phyloP scores from a whole-genome alignment of 768 basidiomycete species.

The Tylopilus balloui region DNA sequence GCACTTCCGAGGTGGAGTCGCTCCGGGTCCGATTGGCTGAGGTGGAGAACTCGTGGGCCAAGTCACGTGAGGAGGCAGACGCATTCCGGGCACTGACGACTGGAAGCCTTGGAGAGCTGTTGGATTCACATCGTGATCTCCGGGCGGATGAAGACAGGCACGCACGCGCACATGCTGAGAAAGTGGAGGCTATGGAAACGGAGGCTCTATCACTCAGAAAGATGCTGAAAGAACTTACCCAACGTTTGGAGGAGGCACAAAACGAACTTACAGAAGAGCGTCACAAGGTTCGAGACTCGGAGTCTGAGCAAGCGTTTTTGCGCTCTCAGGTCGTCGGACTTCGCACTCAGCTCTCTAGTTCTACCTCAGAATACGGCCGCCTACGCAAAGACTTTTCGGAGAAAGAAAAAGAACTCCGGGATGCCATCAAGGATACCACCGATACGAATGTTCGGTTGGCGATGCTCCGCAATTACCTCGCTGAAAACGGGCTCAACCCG shows the following conservation, averaged over 20 bases:
- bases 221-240: constrained; percentile 74
- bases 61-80: constrained; percentile 91
- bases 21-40: constrained; percentile 64
- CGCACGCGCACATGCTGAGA: constrained; percentile 74
- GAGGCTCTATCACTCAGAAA: constrained; percentile 73
- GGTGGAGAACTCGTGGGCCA: constrained; percentile 86
- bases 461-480: constrained; percentile 80
- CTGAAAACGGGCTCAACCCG: constrained; percentile 79
- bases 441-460: constrained; percentile 70
- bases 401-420: constrained; percentile 60
- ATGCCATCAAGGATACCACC: constrained; percentile 59
- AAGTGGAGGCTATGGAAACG: constrained; percentile 71
- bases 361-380: constrained; percentile 63
- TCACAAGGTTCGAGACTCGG: constrained; percentile 55
- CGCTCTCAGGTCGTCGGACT: constrained; percentile 73
- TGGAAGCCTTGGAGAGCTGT: constrained; percentile 75
- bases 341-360: constrained; percentile 65
- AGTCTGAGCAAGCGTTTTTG: constrained; percentile 58
- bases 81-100: constrained; percentile 84
- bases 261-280: constrained; percentile 64
- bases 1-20: constrained; percentile 68
- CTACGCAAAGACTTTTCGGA: constrained; percentile 64
- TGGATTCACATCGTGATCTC: constrained; percentile 84
- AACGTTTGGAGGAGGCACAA: constrained; percentile 67
- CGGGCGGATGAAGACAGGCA: constrained; percentile 79